These are phyloP conservation scores for Parietaria judaica DNA, from an alignment of 306 rosid genomes.

Conservation along the genomic window DNA sequence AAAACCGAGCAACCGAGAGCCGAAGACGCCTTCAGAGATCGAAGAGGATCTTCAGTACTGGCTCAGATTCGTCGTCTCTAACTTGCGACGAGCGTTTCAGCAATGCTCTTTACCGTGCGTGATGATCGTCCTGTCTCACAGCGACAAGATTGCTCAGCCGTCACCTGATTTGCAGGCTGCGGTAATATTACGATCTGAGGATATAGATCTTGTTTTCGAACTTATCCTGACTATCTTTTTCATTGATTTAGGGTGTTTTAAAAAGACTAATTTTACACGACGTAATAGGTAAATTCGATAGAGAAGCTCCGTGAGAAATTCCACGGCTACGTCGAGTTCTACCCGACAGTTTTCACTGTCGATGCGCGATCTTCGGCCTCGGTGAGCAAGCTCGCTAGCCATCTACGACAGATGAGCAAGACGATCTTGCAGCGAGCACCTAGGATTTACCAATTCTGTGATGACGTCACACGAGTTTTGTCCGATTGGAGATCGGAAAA, in stretches of 20 bases:
- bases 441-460: constrained; percentile 80
- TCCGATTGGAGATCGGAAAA: constrained; percentile 90
- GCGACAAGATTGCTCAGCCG: constrained; percentile 67
- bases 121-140: constrained; percentile 75
- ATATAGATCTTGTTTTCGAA: too few relatives aligned
- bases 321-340: constrained; percentile 82
- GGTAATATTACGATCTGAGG: constrained; percentile 4
- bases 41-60: constrained; percentile 94
- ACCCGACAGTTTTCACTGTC: constrained; percentile 76
- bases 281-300: constrained; percentile 28
- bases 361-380: constrained; percentile 91
- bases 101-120: constrained; percentile 86
- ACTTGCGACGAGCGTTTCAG: constrained; percentile 71
- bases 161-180: constrained; percentile 59
- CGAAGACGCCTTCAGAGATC: constrained; percentile 56
- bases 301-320: constrained; percentile 78
- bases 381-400: constrained; percentile 74
- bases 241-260: too few relatives aligned
- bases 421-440: constrained; percentile 88
- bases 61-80: constrained; percentile 90
- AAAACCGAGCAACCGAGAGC: constrained; percentile 73
- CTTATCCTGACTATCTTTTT: too few relatives aligned
- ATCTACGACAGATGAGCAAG: constrained; percentile 62
- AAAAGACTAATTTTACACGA: too few relatives aligned
- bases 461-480: constrained; percentile 62